phyloP scores from a whole-genome alignment of 352 stramenopile genomes.

The Globisporangium nunn region DNA sequence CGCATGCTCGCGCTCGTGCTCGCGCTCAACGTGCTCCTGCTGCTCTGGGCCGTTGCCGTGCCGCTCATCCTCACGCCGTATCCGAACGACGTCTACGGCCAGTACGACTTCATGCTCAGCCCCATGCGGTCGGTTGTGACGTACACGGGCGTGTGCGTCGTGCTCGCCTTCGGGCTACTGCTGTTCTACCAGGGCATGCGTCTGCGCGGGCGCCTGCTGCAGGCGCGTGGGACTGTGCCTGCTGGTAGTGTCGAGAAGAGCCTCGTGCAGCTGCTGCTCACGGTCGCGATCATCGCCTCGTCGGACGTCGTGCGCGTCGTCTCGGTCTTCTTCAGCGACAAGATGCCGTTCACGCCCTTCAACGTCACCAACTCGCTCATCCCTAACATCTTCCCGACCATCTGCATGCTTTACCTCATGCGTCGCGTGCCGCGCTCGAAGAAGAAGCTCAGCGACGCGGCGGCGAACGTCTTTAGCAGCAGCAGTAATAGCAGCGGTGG shows the following conservation, averaged over 20 bases:
- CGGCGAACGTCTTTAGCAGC: not conserved
- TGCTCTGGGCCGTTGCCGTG: constrained; percentile 55
- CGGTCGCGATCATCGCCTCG: constrained; percentile 71
- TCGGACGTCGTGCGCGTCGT: constrained; percentile 64
- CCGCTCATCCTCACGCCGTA: constrained; percentile 40
- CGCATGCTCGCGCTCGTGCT: constrained; percentile 48
- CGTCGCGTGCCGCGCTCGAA: constrained; percentile 38
- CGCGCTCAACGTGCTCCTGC: constrained; percentile 44
- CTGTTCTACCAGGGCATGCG: constrained; percentile 69
- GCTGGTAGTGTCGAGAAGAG: constrained; percentile 70
- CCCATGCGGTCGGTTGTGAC: constrained; percentile 41
- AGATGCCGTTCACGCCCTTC: constrained; percentile 59
- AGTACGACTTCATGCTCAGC: constrained; percentile 62
- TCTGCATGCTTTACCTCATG: constrained; percentile 89
- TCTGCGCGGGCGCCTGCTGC: constrained; percentile 60
- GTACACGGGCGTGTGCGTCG: constrained; percentile 46
- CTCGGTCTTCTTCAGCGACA: constrained; percentile 39
- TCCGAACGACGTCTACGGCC: constrained; percentile 49
- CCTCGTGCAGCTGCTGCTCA: constrained; percentile 75
- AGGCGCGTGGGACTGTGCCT: constrained; percentile 61
- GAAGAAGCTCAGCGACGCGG: constrained; percentile 1
- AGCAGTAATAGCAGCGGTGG: constrained; percentile 13
- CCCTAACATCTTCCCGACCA: constrained; percentile 65
- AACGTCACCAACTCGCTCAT: constrained; percentile 72
- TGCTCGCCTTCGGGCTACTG: constrained; percentile 61